Evolutionary conservation across 1,284 basidiomycete species (phyloP).

Genomic region (Ustilago shanxiensis): DNA sequence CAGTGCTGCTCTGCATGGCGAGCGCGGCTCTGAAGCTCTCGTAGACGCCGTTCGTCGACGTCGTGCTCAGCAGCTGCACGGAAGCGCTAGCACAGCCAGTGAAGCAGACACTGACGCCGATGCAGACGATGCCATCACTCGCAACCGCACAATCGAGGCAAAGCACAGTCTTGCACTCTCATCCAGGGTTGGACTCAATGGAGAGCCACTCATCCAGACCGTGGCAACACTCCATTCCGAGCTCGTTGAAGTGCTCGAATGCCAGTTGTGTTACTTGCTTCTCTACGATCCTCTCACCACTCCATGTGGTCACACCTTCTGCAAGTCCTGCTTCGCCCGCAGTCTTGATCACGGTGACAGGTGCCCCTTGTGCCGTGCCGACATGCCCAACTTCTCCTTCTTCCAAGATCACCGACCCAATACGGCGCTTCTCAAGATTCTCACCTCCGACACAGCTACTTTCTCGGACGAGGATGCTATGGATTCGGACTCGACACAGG

Average conservation of each 20-base stretch:
- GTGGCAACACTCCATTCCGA: constrained; percentile 71
- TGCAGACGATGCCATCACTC: neutral
- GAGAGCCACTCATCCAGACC: constrained; percentile 49
- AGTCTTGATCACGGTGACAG: constrained; percentile 84
- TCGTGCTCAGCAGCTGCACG: constrained; percentile 11
- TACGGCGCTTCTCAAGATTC: constrained; percentile 48
- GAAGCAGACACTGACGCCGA: constrained; percentile 24
- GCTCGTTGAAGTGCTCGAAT: constrained; percentile 81
- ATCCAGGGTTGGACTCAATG: constrained; percentile 23
- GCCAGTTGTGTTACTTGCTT: constrained; percentile 89
- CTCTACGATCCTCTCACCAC: constrained; percentile 89
- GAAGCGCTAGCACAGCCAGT: constrained; percentile 7
- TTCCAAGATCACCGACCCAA: constrained; percentile 77
- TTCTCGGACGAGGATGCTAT: constrained; percentile 43
- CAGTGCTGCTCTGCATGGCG: constrained; percentile 7
- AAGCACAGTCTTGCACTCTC: constrained; percentile 45
- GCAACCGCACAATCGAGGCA: constrained; percentile 18
- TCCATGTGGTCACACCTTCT: constrained; percentile 95
- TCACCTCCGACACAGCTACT: constrained; percentile 50
- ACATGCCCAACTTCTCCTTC: constrained; percentile 81
- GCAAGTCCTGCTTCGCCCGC: constrained; percentile 85
- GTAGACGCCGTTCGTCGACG: constrained; percentile 27
- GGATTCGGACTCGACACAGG: constrained; percentile 38
- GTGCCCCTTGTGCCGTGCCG: constrained; percentile 87
- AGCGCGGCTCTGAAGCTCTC: constrained; percentile 11